These are phyloP conservation scores for Aspergillus homomorphus DNA, from an alignment of 495 filamentous ascomycete species.

Conservation along the genomic window DNA sequence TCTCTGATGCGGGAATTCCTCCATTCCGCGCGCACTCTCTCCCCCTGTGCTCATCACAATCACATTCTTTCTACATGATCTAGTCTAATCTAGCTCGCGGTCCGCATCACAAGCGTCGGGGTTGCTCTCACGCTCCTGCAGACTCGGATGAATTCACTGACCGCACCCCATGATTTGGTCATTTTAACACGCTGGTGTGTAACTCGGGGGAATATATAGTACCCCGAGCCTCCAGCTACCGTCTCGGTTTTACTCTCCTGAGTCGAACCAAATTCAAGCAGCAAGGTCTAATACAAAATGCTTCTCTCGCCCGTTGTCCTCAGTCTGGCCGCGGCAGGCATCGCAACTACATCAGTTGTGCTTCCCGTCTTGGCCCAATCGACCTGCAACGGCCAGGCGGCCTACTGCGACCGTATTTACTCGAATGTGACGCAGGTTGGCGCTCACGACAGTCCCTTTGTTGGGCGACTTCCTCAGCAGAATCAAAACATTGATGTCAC, in stretches of 20 bases:
- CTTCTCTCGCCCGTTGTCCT: slow-evolving; percentile 12
- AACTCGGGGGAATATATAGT: neutral
- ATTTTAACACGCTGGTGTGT: neutral
- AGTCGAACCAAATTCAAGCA: neutral
- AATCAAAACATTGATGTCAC: slow-evolving; percentile 67
- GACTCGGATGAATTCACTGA: no score
- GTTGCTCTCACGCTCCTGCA: neutral
- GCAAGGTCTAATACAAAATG: neutral
- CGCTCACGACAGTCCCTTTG: slow-evolving; percentile 66
- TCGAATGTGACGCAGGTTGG: slow-evolving; percentile 66
- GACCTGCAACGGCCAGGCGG: slow-evolving; percentile 64
- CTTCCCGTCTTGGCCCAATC: slow-evolving; percentile 10
- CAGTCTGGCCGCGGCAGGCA: neutral
- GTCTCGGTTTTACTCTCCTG: no score
- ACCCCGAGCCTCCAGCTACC: neutral
- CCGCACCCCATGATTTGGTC: neutral
- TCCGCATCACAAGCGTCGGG: neutral
- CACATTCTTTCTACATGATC: neutral
- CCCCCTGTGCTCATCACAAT: neutral
- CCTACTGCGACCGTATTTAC: slow-evolving; percentile 60
- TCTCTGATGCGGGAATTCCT: neutral
- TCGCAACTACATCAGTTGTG: neutral
- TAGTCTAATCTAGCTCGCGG: neutral
- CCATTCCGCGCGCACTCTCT: neutral
- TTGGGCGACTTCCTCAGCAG: slow-evolving; percentile 55